Base-by-base conservation (phyloP, 2,329 filamentous ascomycete species). In the Biscogniauxia marginata region DNA sequence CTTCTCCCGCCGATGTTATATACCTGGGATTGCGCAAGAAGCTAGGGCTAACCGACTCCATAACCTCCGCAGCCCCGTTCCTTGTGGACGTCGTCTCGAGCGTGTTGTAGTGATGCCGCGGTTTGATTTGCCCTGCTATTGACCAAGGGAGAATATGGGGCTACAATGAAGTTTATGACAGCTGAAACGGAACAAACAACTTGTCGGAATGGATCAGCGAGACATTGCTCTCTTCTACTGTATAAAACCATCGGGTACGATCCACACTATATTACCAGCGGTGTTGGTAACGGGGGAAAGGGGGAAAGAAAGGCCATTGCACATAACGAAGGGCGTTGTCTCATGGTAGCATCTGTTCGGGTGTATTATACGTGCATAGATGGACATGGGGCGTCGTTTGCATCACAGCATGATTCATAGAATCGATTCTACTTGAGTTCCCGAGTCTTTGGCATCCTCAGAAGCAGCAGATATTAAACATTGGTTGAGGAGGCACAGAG, bases 71-170 rank as follows among this genome's bases (percentile, higher is more conserved):
- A 86, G 84, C 82, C 54, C 83, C 83, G 52, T 86, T 85, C 67
- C 77, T 80, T 62, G 75, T 86, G 66, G 81, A 85, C 59, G 78
- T 78, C 63, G 72, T 76, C 55, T 75, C 75, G 67, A 74, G 74
- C 66, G 66, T 70, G 34, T 68, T 73, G 53, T 73, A 69, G 56
- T 18, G 46, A 19, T 25, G 13, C 22, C 52, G 54, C 47, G 20
- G 39, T 47, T 20, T n/a, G 21, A 39, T 39, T 34, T 39, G 30
- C 30, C 9, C 9, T 11, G 30, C 30, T 16, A 6, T 39, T n/a
- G 13, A 39, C 30, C 5, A 39, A 8, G 30, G 30, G 11, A 39
- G 9, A 39, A 3, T 6, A 39, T n/a, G 30, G 30, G 3, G 2
- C 7, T 39, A 39, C 13, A n/a, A 39, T 16, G 30, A 39, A 39